Base-by-base conservation (phyloP, 345 rosid species). In the Odontarrhena argentea region DNA sequence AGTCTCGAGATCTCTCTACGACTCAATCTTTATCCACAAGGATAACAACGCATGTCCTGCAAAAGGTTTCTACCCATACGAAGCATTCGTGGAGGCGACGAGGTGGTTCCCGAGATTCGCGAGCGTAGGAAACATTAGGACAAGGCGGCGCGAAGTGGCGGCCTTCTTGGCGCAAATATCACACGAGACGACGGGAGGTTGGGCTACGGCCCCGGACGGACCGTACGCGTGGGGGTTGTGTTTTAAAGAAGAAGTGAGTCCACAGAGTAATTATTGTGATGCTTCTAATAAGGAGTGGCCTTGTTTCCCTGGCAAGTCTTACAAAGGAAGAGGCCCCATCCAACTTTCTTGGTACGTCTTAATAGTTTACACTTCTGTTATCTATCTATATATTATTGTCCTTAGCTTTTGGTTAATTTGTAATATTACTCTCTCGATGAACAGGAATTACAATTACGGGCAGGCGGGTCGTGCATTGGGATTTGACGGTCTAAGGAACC, bases 141-240 rank as follows among this genome's bases (percentile, higher is more conserved):
- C 78, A 3, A 67, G 79, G 28, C 74, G 78, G 41, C 74, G 84
- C 5, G 93, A 85, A 66, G 69, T 87, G 36, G 87, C 87, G 50
- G 89, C 93, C 26, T 87, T 87, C 60, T 76, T 87, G 53, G 93
- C 73, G 18, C 93, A 87, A 57, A 87, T 84, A 15, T 85, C 89
- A 6, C 93, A 83, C 51, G 87, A 87, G 71, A 87, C 93, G 18
- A 66, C 68, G 42, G 88, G 88, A 3, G 87, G 87, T 15, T 75
- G 84, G 85, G 40, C 81, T 36, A 81, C 77, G 45, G 87, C 92
- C 36, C 85, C 87, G 8, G 88, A 82, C 34, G 88, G 87, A 28
- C 87, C 85, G 11, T 87, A 82, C 54, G 77, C 95, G 1, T 84
- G 91, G 91, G 91, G 88, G 10, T 73, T 84, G n/a, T 88, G 91